These are phyloP conservation scores for Xylariales sp. DNA, from an alignment of 2,329 filamentous ascomycete species.

Conservation along the genomic window DNA sequence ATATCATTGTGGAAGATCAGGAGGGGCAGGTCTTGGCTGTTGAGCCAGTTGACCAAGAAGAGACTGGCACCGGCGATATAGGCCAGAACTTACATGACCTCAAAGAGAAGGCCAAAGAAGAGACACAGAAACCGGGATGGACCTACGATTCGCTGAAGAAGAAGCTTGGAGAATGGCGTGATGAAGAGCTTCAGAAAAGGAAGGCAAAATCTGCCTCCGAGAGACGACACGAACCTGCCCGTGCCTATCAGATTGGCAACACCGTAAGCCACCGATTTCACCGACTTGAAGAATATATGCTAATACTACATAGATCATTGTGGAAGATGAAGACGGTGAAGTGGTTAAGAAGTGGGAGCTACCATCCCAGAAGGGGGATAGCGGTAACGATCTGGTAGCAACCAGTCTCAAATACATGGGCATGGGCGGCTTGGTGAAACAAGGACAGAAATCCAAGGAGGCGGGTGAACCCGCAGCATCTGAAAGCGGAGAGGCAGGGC, in stretches of 20 bases:
- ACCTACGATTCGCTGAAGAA: slow-evolving; percentile 43
- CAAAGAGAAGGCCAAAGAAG: slow-evolving; percentile 27
- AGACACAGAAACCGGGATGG: slow-evolving; percentile 34
- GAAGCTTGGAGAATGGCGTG: slow-evolving; percentile 46
- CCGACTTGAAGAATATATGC: slow-evolving; percentile 2
- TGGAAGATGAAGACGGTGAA: slow-evolving; percentile 82
- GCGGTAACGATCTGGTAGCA: slow-evolving; percentile 33
- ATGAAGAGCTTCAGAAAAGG: slow-evolving; percentile 57
- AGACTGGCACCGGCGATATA: slow-evolving; percentile 8
- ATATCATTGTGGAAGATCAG: slow-evolving; percentile 78
- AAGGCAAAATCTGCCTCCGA: slow-evolving; percentile 54
- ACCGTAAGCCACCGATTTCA: slow-evolving; percentile 45
- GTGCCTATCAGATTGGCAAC: slow-evolving; percentile 81
- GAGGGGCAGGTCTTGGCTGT: slow-evolving; percentile 82
- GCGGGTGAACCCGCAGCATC: slow-evolving; percentile 14
- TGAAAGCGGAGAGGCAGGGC: slow-evolving; percentile 21
- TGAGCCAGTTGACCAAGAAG: slow-evolving; percentile 34
- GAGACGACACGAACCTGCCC: slow-evolving; percentile 65
- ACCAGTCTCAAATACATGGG: slow-evolving; percentile 51
- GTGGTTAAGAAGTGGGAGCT: slow-evolving; percentile 82
- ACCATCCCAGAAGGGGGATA: slow-evolving; percentile 44
- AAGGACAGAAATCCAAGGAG: slow-evolving; percentile 28
- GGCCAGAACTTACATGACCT: slow-evolving; percentile 14
- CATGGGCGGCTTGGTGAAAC: slow-evolving; percentile 40
- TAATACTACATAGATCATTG: slow-evolving; percentile 62